Evolutionary conservation across 2,329 filamentous ascomycete species (phyloP).

Genomic region (Aspergillus phoenicis): DNA sequence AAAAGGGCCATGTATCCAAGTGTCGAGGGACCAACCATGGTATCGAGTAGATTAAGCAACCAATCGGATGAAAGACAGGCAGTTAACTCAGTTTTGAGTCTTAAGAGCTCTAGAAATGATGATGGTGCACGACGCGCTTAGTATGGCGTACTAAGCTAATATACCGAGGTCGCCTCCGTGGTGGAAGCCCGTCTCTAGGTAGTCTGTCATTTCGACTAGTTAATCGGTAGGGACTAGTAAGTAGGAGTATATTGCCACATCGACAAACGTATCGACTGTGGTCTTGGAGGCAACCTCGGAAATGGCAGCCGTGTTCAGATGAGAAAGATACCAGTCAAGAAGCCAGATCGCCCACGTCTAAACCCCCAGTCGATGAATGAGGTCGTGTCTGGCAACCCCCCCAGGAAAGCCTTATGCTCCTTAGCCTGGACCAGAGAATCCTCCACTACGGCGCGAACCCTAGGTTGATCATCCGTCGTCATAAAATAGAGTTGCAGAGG

Average conservation of each 20-base stretch:
- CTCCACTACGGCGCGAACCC: neutral
- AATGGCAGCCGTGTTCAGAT: neutral
- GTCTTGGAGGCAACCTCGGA: neutral
- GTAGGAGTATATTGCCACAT: neutral
- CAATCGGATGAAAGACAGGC: neutral
- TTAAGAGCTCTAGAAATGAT: neutral
- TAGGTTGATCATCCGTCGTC: slow-evolving; percentile 7
- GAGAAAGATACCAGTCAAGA: neutral
- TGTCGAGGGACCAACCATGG: neutral
- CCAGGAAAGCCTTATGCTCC: slow-evolving; percentile 4
- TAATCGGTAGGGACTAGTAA: neutral
- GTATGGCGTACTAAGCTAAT: neutral
- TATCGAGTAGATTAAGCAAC: neutral
- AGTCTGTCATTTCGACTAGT: neutral
- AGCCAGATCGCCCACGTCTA: neutral
- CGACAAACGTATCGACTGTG: neutral
- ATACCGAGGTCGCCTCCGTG: neutral
- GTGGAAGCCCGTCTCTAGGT: neutral
- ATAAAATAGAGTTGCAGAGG: slow-evolving; percentile 1
- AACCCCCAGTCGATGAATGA: neutral
- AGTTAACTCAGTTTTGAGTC: neutral
- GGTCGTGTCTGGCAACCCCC: neutral
- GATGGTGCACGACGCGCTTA: neutral
- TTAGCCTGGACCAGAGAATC: slow-evolving; percentile 8
- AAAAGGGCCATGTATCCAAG: neutral